Conservation (phyloP, 2,329 filamentous ascomycete species). For the Calonectria hawksworthii region DNA sequence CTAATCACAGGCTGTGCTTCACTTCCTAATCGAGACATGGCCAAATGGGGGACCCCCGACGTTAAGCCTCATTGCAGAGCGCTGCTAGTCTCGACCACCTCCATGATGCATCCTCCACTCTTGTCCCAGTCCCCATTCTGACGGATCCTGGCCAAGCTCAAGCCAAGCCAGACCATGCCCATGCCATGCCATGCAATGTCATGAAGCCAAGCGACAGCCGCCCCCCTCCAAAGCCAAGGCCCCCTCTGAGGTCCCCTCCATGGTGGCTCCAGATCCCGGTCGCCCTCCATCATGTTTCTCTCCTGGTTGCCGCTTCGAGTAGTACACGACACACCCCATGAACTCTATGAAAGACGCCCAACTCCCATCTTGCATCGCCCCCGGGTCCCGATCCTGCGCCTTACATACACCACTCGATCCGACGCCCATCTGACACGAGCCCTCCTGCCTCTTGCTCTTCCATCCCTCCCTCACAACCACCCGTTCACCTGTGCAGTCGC, state of each 20-base stretch:
- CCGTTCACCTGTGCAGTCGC: not conserved
- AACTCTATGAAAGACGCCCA: conserved; percentile 44
- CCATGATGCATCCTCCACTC: conserved; percentile 20
- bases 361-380: conserved; percentile 23
- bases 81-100: conserved; percentile 17
- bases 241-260: conserved; percentile 35
- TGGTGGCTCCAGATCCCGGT: conserved; percentile 28
- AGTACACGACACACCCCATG: conserved; percentile 25
- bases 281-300: conserved; percentile 33
- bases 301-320: conserved; percentile 21
- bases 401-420: conserved; percentile 19
- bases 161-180: conserved; percentile 16
- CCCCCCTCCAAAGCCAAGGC: conserved; percentile 35
- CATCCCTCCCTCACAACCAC: not conserved
- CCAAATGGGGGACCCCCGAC: conserved; percentile 16
- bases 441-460: not conserved
- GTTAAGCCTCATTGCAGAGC: conserved; percentile 27
- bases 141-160: conserved; percentile 33
- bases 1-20: conserved; percentile 1
- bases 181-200: conserved; percentile 11
- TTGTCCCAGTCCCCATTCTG: conserved; percentile 31
- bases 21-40: not conserved
- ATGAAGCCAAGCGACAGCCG: conserved; percentile 14
- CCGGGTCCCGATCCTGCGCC: conserved; percentile 27
- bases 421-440: not conserved